phyloP scores from a whole-genome alignment of 2,329 filamentous ascomycete genomes.

The Ceratocystis huliohia region DNA sequence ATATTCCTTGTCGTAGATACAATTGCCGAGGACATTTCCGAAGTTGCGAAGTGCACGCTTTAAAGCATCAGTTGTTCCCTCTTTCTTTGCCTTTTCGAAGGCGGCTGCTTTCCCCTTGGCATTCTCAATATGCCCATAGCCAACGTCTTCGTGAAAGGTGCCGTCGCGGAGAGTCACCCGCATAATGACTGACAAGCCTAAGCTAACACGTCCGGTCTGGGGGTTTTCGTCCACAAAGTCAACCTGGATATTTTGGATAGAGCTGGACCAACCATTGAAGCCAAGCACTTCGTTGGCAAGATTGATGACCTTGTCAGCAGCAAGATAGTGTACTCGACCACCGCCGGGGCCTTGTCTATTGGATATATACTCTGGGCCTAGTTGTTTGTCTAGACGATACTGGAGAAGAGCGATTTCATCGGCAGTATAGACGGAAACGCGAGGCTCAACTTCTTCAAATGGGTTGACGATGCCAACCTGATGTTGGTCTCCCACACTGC shows the following conservation, averaged over 20 bases:
- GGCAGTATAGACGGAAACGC: conserved; percentile 73
- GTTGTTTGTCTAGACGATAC: conserved; percentile 74
- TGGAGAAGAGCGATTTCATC: conserved; percentile 80
- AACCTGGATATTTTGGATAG: conserved; percentile 87
- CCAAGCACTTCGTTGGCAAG: conserved; percentile 92
- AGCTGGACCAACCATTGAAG: conserved; percentile 94
- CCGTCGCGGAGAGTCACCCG: conserved; percentile 83
- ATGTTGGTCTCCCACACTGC: conserved; percentile 58
- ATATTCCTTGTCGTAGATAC: conserved; percentile 94
- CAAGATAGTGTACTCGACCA: conserved; percentile 79
- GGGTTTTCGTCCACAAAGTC: conserved; percentile 88
- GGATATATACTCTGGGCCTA: conserved; percentile 93
- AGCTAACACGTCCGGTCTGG: conserved; percentile 62
- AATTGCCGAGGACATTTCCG: conserved; percentile 95
- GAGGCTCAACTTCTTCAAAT: conserved; percentile 59
- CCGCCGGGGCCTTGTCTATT: conserved; percentile 71
- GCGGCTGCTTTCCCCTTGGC: conserved; percentile 88
- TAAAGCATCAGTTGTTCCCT: conserved; percentile 86
- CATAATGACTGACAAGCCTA: conserved; percentile 82
- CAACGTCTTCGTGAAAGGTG: conserved; percentile 95
- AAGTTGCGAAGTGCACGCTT: conserved; percentile 85
- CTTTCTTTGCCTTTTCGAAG: conserved; percentile 98
- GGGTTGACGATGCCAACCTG: conserved; percentile 53
- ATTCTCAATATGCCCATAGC: conserved; percentile 94
- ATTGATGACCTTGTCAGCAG: conserved; percentile 93